These are phyloP conservation scores for Penicillium odoratum DNA, from an alignment of 495 filamentous ascomycete species.

Conservation along the genomic window DNA sequence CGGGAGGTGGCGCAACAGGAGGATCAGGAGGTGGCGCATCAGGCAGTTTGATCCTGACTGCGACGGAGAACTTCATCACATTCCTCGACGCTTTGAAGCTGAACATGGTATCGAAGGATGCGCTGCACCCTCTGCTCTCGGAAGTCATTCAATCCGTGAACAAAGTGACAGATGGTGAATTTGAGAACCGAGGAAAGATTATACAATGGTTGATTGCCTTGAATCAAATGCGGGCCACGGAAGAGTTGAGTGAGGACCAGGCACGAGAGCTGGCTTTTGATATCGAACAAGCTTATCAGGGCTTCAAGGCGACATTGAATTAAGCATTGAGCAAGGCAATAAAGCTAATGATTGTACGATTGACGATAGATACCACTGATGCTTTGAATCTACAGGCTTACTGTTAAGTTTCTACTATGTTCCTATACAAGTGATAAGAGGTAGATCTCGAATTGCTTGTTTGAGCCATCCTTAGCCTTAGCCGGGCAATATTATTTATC, in stretches of 20 bases:
- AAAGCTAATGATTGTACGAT: conserved; percentile 13
- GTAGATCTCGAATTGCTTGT: neutral
- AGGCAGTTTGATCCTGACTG: conserved; percentile 75
- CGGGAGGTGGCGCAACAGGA: conserved; percentile 44
- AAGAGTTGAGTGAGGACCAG: conserved; percentile 86
- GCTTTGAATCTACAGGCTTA: neutral
- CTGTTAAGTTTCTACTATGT: too few relatives aligned
- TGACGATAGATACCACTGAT: conserved; percentile 18
- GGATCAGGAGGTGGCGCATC: conserved; percentile 53
- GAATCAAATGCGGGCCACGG: conserved; percentile 95
- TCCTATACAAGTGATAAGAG: too few relatives aligned
- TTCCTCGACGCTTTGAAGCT: conserved; percentile 92
- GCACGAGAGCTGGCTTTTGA: conserved; percentile 83
- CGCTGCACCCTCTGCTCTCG: conserved; percentile 86
- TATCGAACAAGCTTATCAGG: conserved; percentile 87
- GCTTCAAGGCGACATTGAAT: conserved; percentile 75
- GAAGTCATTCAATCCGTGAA: conserved; percentile 96
- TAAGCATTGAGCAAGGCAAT: conserved; percentile 25
- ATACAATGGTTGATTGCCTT: conserved; percentile 96
- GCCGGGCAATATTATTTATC: too few relatives aligned
- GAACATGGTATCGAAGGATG: conserved; percentile 88
- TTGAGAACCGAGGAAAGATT: conserved; percentile 93
- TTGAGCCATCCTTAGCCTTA: neutral
- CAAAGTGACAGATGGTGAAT: conserved; percentile 90
- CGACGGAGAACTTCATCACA: conserved; percentile 97